Conservation (phyloP, 2,329 filamentous ascomycete genomes). For the Mycogone perniciosa region DNA sequence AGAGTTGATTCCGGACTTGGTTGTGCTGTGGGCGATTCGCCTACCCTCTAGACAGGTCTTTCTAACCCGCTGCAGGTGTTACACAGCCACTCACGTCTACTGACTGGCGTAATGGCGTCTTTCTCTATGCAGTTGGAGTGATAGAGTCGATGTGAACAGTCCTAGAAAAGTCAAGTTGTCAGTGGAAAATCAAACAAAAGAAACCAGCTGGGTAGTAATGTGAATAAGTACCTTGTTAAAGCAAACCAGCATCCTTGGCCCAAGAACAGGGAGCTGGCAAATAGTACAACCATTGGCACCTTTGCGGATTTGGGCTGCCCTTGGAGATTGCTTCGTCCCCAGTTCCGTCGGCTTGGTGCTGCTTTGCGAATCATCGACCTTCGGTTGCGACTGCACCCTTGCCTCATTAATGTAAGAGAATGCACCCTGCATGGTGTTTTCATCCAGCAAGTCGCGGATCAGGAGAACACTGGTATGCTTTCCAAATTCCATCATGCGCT, state of each 20-base stretch:
- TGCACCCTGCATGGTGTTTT: slow-evolving; percentile 37
- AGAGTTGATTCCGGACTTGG: neutral
- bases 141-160: slow-evolving; percentile 39
- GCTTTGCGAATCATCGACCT: slow-evolving; percentile 10
- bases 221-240: slow-evolving; percentile 39
- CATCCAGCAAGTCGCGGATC: slow-evolving; percentile 41
- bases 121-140: slow-evolving; percentile 41
- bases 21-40: neutral
- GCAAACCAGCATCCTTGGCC: slow-evolving; percentile 43
- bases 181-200: neutral
- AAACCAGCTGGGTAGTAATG: neutral
- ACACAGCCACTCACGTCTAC: slow-evolving; percentile 36
- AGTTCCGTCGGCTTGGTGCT: slow-evolving; percentile 12
- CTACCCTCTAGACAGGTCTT: slow-evolving; percentile 20
- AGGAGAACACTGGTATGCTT: slow-evolving; percentile 49
- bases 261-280: slow-evolving; percentile 43
- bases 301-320: slow-evolving; percentile 33
- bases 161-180: slow-evolving; percentile 23
- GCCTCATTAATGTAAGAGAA: slow-evolving; percentile 38
- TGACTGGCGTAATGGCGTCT: slow-evolving; percentile 30
- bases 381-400: slow-evolving; percentile 23
- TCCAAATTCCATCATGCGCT: slow-evolving; percentile 47
- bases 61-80: slow-evolving; percentile 31
- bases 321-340: slow-evolving; percentile 23
- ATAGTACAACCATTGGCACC: slow-evolving; percentile 40